Evolutionary conservation across 2,329 filamentous ascomycete species (phyloP), one percentile per base, ranked within the genome.

Genomic region (Colletotrichum simmondsii): DNA sequence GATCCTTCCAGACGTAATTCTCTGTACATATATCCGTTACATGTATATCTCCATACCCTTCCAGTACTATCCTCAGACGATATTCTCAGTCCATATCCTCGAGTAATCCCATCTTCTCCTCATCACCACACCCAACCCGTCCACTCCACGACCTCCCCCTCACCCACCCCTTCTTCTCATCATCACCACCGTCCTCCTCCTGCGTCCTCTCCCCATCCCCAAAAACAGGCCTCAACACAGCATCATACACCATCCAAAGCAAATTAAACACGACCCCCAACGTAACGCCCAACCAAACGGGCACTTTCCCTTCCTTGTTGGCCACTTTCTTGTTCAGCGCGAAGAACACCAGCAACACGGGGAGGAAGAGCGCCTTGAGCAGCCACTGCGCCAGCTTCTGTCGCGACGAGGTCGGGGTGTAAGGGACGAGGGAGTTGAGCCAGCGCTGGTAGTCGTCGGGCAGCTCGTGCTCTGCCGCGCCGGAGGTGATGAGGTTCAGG

Each of bases 191-290:
- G 54, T 75, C 76, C 1, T 77, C 74, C 37, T 80, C 80, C 37
- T 81, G 75, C 4, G 90, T 92, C 77, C 88, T 89, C 86, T 98
- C 96, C 0, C 97, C 97, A 79, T 98, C 94, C 0, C 96, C 96
- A 85, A 97, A 98, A 0, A 92, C 53, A 1, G 82, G 84, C 80
- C 90, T 92, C 76, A 86, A 80, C 2, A 86, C 79, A 2, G 32
- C 35, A 64, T 89, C 87, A 62, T 89, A 88, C 4, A 74, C 76
- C 71, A 80, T 76, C 87, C 87, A 89, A 11, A 85, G 72, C 4
- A 83, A 12, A 19, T 83, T 86, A 68, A 87, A 85, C 0, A 88
- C 65, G 19, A 81, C 80, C 3, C 84, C 87, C 63, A 96, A 75
- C 94, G 88, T 64, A 10, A 80, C 80, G 2, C 84, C 87, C 62